Evolutionary conservation across 2,329 filamentous ascomycete genomes (phyloP), one percentile per base, ranked within the genome.

Genomic region (Colletotrichum sp.): DNA sequence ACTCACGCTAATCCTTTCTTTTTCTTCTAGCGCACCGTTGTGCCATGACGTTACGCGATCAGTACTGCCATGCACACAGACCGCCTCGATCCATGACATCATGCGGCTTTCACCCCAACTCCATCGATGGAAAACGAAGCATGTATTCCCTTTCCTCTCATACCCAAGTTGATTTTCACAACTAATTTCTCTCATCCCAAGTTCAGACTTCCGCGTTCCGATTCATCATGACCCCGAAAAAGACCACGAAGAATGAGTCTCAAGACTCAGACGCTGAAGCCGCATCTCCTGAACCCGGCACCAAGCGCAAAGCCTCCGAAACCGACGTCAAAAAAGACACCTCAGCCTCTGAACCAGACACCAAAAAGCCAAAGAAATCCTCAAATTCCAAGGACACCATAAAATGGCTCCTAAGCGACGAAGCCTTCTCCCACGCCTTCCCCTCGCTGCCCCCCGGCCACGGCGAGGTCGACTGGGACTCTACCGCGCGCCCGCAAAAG

Each of bases 391-490:
- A 34, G 16, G 13, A 18, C 10, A 25, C 34, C 1, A 22, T 62
- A 2, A 18, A 68, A 8, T 73, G 70, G 70, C 39, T 69, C 6
- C 28, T 69, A 3, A 30, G 34, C 13, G 36, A 68, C 22, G 70
- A 68, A 2, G 56, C 56, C 10, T 55, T 68, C 55, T 36, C 52
- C 15, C 56, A 62, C 55, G 70, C 56, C 64, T 68, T 69, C 36
- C 65, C 56, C 22, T 43, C 65, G 4, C 64, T 62, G 22, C 56
- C 56, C 2, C 36, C 22, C 1, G 65, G 64, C n/a, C 70, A 73
- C 30, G 70, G 56, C 27, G 65, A 73, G 16, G n/a, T 73, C 28
- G 36, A 73, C 65, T 73, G 70, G 70, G 39, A 69, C 30, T 16
- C 30, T 18, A 18, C 25, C 56, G 8, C 55, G 0, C 32, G 1